These are phyloP conservation scores for Pseudogymnoascus sp. DNA, from an alignment of 2,329 filamentous ascomycete species.

Conservation along the genomic window DNA sequence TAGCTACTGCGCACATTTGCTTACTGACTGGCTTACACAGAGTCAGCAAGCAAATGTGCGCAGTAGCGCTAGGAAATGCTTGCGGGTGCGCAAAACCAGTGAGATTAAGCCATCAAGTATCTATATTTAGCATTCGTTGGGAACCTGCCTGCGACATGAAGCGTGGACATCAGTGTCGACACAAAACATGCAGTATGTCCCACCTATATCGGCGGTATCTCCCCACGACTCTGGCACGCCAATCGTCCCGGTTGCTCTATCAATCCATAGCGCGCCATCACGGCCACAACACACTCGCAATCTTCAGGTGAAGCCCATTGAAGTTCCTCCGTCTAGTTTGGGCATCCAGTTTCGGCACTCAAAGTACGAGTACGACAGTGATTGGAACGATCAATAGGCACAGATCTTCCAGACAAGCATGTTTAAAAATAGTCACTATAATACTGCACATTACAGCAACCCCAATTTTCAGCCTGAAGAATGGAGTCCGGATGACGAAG, in stretches of 20 bases:
- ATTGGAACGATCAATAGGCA: constrained; percentile 21
- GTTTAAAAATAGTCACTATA: constrained; percentile 61
- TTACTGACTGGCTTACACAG: too few relatives aligned
- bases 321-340: background rate
- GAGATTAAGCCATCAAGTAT: too few relatives aligned
- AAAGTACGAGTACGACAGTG: constrained; percentile 18
- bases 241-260: constrained; percentile 21
- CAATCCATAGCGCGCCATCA: constrained; percentile 21
- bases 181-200: background rate
- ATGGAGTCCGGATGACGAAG: constrained; percentile 32
- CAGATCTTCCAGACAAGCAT: constrained; percentile 39
- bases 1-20: too few relatives aligned
- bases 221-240: background rate
- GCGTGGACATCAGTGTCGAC: background rate
- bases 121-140: too few relatives aligned
- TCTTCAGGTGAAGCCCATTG: background rate
- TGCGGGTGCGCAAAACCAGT: too few relatives aligned
- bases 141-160: too few relatives aligned
- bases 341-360: constrained; percentile 26
- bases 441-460: constrained; percentile 60
- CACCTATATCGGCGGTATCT: background rate
- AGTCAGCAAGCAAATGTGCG: too few relatives aligned
- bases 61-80: too few relatives aligned
- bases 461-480: constrained; percentile 52
- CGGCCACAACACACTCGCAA: background rate